Conservation (phyloP, 768 basidiomycete genomes). For the Mycena latifolia region DNA sequence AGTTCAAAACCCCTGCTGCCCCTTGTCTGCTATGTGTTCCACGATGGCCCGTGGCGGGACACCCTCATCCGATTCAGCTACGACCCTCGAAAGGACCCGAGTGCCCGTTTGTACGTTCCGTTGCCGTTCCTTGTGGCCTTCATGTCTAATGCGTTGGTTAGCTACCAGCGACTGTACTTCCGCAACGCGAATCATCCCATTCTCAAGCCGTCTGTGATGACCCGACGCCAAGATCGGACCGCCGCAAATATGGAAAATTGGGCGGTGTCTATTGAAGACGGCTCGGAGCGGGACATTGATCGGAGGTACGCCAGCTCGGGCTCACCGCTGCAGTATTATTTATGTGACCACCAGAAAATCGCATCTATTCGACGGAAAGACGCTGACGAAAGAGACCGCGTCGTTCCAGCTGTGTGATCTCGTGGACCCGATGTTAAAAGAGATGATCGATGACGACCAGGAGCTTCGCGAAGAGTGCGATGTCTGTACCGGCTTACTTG, state of each 20-base stretch:
- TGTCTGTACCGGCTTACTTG: constrained; percentile 59
- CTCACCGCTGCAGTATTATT: constrained; percentile 18
- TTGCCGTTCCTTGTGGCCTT: neutral
- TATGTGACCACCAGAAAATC: constrained; percentile 60
- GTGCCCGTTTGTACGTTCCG: constrained; percentile 78
- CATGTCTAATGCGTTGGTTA: constrained; percentile 45
- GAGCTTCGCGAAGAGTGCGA: constrained; percentile 80
- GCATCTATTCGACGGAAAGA: constrained; percentile 91
- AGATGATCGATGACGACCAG: constrained; percentile 81
- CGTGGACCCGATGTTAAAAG: constrained; percentile 83
- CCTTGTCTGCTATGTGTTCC: constrained; percentile 87
- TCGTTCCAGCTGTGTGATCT: constrained; percentile 97
- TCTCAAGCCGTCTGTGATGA: constrained; percentile 79
- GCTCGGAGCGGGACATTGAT: constrained; percentile 53
- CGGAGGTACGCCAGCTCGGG: constrained; percentile 50
- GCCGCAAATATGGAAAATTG: constrained; percentile 54
- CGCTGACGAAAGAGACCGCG: constrained; percentile 85
- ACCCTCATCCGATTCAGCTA: constrained; percentile 89
- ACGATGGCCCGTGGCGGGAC: constrained; percentile 96
- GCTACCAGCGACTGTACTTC: constrained; percentile 94
- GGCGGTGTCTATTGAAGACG: constrained; percentile 50
- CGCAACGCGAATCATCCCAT: constrained; percentile 89
- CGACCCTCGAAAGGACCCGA: constrained; percentile 84
- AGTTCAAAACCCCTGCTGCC: constrained; percentile 89
- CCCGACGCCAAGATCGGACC: constrained; percentile 72